These are phyloP conservation scores for Globisporangium alternatum DNA, from an alignment of 352 stramenopile genomes.

Conservation along the genomic window DNA sequence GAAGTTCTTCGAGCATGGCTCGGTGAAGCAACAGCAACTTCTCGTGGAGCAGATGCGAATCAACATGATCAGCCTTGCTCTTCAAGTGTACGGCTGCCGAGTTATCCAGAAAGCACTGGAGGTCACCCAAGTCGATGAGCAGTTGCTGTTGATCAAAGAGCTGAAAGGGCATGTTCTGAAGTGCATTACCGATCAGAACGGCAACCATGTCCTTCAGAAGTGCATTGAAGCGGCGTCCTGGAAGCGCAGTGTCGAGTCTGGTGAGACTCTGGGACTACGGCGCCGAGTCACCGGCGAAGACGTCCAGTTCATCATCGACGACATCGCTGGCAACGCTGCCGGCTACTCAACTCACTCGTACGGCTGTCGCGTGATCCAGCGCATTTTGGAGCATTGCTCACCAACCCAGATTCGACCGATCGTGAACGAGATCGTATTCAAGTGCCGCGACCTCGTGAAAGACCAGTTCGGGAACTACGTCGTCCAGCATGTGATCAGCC, in stretches of 20 bases:
- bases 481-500: slow-evolving; percentile 97
- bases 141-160: slow-evolving; percentile 76
- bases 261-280: slow-evolving; percentile 16
- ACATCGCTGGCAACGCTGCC: slow-evolving; percentile 91
- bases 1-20: slow-evolving; percentile 96
- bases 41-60: slow-evolving; percentile 87
- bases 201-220: slow-evolving; percentile 99
- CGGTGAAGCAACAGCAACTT: slow-evolving; percentile 77
- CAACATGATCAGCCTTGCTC: slow-evolving; percentile 93
- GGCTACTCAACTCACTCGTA: slow-evolving; percentile 96
- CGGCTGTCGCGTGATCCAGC: slow-evolving; percentile 97
- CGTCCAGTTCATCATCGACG: slow-evolving; percentile 98
- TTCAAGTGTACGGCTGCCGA: slow-evolving; percentile 96
- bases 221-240: slow-evolving; percentile 91
- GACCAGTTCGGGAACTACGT: slow-evolving; percentile 99
- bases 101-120: slow-evolving; percentile 95
- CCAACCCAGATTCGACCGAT: slow-evolving; percentile 90
- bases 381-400: slow-evolving; percentile 95
- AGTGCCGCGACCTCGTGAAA: slow-evolving; percentile 84
- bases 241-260: slow-evolving; percentile 31
- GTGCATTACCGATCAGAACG: slow-evolving; percentile 97
- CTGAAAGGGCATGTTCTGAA: slow-evolving; percentile 81
- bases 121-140: slow-evolving; percentile 65
- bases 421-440: slow-evolving; percentile 92
- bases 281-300: slow-evolving; percentile 70